Evolutionary conservation across 2,329 filamentous ascomycete genomes (phyloP).

Genomic region (Aspergillus transmontanensis): DNA sequence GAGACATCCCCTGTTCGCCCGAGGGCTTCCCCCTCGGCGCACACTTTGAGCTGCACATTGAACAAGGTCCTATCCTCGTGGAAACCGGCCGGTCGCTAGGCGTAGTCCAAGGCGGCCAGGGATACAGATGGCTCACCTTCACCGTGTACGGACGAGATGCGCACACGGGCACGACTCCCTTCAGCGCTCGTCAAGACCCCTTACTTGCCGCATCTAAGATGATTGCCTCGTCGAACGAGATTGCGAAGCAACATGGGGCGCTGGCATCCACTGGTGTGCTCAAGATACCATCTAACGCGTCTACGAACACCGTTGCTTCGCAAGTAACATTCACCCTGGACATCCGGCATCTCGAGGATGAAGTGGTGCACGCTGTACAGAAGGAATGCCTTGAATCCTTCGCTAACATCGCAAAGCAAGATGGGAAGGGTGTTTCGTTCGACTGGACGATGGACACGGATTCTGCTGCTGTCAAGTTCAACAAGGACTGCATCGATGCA

Average conservation of each 20-base stretch:
- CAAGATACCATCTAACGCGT: constrained; percentile 59
- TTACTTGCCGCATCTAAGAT: constrained; percentile 65
- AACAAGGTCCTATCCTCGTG: constrained; percentile 74
- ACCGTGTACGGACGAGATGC: constrained; percentile 65
- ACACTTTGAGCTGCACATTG: constrained; percentile 80
- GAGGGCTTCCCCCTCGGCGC: constrained; percentile 65
- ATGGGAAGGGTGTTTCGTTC: constrained; percentile 53
- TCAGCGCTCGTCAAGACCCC: constrained; percentile 63
- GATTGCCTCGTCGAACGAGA: constrained; percentile 63
- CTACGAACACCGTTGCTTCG: constrained; percentile 69
- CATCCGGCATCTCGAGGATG: constrained; percentile 61
- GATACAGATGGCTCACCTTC: constrained; percentile 69
- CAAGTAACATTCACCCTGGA: constrained; percentile 67
- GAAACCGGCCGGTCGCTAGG: constrained; percentile 62
- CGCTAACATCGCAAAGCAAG: constrained; percentile 55
- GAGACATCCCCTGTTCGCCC: constrained; percentile 55
- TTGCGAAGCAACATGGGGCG: constrained; percentile 59
- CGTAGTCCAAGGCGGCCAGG: constrained; percentile 68
- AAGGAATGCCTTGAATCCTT: constrained; percentile 58
- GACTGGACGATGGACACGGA: constrained; percentile 62
- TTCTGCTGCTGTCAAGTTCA: constrained; percentile 60
- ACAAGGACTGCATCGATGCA: constrained; percentile 62
- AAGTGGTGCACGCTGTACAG: constrained; percentile 58
- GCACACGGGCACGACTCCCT: constrained; percentile 71
- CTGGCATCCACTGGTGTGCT: constrained; percentile 69